Base-by-base conservation (phyloP, 495 filamentous ascomycete species). In the Aspergillus carlsbadensis region DNA sequence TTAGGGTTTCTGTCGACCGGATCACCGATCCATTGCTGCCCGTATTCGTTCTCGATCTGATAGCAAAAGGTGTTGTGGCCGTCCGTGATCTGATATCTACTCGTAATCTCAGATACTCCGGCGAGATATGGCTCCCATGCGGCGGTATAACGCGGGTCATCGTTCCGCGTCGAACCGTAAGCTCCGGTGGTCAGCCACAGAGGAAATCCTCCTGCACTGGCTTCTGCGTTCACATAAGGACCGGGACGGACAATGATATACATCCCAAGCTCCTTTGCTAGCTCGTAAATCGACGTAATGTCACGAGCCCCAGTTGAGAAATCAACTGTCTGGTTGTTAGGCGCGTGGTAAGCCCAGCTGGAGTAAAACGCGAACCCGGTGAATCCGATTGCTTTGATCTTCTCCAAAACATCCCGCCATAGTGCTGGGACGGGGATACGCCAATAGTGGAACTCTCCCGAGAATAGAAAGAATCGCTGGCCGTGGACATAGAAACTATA, bases 11-110 rank as follows among this genome's bases (percentile, higher is more conserved):
- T 76, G 33, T 64, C 57, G 15, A 45, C 56, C 0, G 73, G 65
- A 50, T 68, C 65, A 21, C 70, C 69, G 13, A 68, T 60, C 78
- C 82, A 84, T 56, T 86, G 82, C n/a, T 78, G 60, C 6, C 80
- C 78, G 42, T 83, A 81, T 58, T 87, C 84, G 57, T 87, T 85
- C 59, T 87, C 84, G 41, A 84, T 78, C 55, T 87, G 84, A 61
- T 79, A 82, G 29, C 76, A 57, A 15, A 85, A 66, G 5, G 79
- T 70, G 52, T 81, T 81, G 7, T 81, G 76, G 5, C 82, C 84
- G 53, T 84, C 74, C 1, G 80, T 81, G 20, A 86, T 74, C 45
- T 82, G 78, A 52, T 84, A 75, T 15, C 70, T 61, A 47, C 73
- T 77, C 5, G 81, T 76, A 1, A 81, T 73, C 54, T 78, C 57